phyloP scores from a whole-genome alignment of 805 yeast species.

The Candida michaelii region DNA sequence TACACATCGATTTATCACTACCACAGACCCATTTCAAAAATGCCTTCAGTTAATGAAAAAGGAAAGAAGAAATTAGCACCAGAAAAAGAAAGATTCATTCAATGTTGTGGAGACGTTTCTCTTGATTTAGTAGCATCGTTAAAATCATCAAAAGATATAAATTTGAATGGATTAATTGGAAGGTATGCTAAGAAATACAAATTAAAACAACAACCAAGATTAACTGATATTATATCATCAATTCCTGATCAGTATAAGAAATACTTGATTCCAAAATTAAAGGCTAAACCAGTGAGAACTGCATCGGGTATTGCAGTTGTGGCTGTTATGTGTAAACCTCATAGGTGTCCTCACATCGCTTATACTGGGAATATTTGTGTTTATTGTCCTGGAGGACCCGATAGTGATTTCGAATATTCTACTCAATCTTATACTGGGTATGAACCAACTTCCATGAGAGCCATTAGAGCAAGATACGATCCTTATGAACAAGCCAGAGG shows the following conservation, averaged over 20 bases:
- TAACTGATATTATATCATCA: conserved; percentile 91
- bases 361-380: conserved; percentile 98
- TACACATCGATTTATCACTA: not conserved
- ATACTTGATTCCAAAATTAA: conserved; percentile 84
- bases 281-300: conserved; percentile 98
- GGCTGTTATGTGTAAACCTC: conserved; percentile 99
- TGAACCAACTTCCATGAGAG: conserved; percentile 98
- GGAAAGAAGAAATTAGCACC: conserved; percentile 69
- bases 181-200: conserved; percentile 87
- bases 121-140: conserved; percentile 79
- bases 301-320: conserved; percentile 99
- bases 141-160: conserved; percentile 73
- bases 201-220: conserved; percentile 86
- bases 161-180: conserved; percentile 85
- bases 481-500: conserved; percentile 99
- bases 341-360: conserved; percentile 98
- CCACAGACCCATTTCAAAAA: conserved; percentile 9
- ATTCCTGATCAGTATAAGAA: conserved; percentile 96
- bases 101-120: conserved; percentile 90
- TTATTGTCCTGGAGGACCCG: conserved; percentile 99
- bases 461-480: conserved; percentile 97
- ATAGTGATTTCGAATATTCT: conserved; percentile 95
- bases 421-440: conserved; percentile 98
- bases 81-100: conserved; percentile 88
- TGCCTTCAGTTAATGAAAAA: conserved; percentile 30